Evolutionary conservation across 139 green algal genomes (phyloP), one percentile per base, ranked within the genome.

Genomic region (Chlamydomonas schloesseri): DNA sequence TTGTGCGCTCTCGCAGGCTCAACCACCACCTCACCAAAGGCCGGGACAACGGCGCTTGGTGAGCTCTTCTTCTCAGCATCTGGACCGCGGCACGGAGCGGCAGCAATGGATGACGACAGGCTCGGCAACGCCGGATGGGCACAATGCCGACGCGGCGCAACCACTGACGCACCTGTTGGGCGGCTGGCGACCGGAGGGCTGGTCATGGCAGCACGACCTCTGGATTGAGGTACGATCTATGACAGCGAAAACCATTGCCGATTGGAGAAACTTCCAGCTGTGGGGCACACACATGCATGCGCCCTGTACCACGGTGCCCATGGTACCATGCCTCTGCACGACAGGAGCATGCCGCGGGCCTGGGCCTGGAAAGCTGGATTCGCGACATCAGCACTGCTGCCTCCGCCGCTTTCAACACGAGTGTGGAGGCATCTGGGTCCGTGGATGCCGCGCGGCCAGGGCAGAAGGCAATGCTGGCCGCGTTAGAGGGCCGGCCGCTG

Each of bases 311-410:
- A n/a, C n/a, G n/a, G n/a, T n/a, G n/a, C n/a, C n/a, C n/a, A 15
- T 23, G 53, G 53, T 13, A 15, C 53, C 3, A 33, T 17, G 65
- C 5, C 26, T 21, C 29, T 11, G 65, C 4, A 29, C 4, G 10
- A 21, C 74, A 82, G 74, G 74, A 82, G 33, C 57, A 82, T 36
- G 74, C 57, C 1, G 57, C 29, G 23, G 33, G 29, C 13, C 74
- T 82, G 57, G 74, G 74, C 34, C 74, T 82, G 11, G 0, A 29
- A 3, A 6, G 6, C 24, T 82, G 74, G 74, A 15, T 62, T 0
- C 21, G 34, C 20, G 9, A 26, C 15, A 65, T 29, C 60, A 24
- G 18, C 24, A 67, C 60, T 3, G 60, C 55, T 5, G 72, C 72
- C 72, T 17, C 72, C 8, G n/a, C 29, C n/a, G 72, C 72, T 0